Evolutionary conservation across 2,329 filamentous ascomycete species (phyloP), one percentile per base, ranked within the genome.

Genomic region (Penicillium sp.): DNA sequence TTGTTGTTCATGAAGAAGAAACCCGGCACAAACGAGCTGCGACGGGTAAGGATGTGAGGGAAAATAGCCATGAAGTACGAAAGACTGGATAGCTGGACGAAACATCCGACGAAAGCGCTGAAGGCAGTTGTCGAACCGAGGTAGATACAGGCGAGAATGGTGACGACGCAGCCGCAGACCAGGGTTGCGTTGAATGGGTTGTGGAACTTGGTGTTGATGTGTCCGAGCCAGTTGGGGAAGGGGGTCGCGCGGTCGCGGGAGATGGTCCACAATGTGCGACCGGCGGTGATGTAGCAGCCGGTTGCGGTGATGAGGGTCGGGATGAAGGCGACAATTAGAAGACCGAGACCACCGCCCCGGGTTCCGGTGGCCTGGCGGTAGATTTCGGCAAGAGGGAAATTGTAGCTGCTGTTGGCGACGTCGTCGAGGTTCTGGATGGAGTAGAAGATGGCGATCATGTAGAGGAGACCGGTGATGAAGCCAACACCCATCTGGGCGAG

Each of bases 171-270:
- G 4, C 78, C 77, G 56, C 81, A 82, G 55, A 83, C 77, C n/a
- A 86, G 57, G 0, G 83, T 85, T 1, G 85, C 77, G 53, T 81
- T 80, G 55, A 87, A 74, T 0, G 85, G 85, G 64, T 84, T 86
- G 51, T 83, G 82, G 53, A 84, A 78, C 1, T 60, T 71, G 57
- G 77, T 74, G 67, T 82, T 79, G 61, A 87, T 83, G 18, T 65
- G 69, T n/a, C 78, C 74, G 55, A 86, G 81, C 69, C 82, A 73
- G 11, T 64, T 53, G 1, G 79, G 76, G 64, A 85, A 82, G 0
- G 85, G 85, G 2, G 85, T 84, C 2, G 84, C 84, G 37, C 82
- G 80, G 67, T 87, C 85, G 29, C 85, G 81, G 35, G 84, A 82
- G 29, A 76, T 65, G 11, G 73, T 75, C 85, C 85, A 88, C 3